Base-by-base conservation (phyloP, 805 yeast genomes). In the Limtongia smithiae region DNA sequence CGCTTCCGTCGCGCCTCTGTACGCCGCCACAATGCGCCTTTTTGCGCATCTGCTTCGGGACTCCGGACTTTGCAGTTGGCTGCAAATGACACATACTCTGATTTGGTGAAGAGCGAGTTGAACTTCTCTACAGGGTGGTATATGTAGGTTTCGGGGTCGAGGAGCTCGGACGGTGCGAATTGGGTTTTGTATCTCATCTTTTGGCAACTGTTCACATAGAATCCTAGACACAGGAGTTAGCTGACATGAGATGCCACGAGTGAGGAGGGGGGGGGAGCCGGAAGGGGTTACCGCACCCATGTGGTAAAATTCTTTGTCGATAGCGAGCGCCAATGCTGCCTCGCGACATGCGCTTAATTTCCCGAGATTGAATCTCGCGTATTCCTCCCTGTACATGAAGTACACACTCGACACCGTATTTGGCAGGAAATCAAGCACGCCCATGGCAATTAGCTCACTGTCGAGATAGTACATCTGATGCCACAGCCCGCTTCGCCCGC, bases 311-410 rank as follows among this genome's bases (percentile, higher is more conserved):
- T 76, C 72, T 38, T 69, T 71, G 6, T 71, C 69, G 33, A 79
- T 67, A 36, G 75, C 64, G 24, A 72, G 57, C 3, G 81, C 69
- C 64, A 85, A 62, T 1, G 77, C 71, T 33, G 86, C 68, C 61
- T 89, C 97, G 34, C 85, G 67, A 24, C 88, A 60, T 0, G 86
- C 91, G 52, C 89, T 81, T 1, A 89, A 63, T 22, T 86, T 86
- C 0, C 97, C 97, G 27, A 89, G 65, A 0, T 86, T 82, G 57
- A 81, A 68, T n/a, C 37, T 33, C 3, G 82, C 80, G 62, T 73
- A 83, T 46, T 81, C 90, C 0, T 94, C 93, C 62, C 88, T 90
- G 85, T 93, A 87, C 11, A 89, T 79, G 63, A 90, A 85, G 64
- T 90, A 89, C 1, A 90, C 90, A 0, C 95, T 81, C 0, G 96